Base-by-base conservation (phyloP, 2,329 filamentous ascomycete species). In the Colletotrichum agaves region DNA sequence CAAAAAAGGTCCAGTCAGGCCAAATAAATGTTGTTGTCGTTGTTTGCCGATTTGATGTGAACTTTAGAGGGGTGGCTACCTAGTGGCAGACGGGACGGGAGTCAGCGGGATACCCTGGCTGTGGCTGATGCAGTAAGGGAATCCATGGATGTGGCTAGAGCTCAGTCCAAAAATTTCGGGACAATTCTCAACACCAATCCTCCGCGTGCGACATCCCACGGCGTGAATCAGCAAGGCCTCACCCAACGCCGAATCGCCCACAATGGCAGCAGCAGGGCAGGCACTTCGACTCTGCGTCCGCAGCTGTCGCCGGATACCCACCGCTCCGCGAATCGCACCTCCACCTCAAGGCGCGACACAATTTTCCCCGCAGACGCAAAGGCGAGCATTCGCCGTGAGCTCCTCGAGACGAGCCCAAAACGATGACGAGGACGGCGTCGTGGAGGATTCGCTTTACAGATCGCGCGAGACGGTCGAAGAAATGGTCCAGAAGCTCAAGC, bases 211-310 rank as follows among this genome's bases (percentile, higher is more conserved):
- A 56, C 27, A 63, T 61, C 44, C 43, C 13, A 61, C 61, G 33
- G 33, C 35, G 27, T 6, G 44, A 53, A 27, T 35, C 56, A 69
- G 56, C 63, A 55, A 67, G 55, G 33, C 37, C 56, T 27, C 50
- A 58, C 47, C 53, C 46, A 41, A 47, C 53, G 44, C 39, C 31
- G 17, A 66, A 21, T 44, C 47, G 61, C 49, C 63, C 69, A 71
- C 63, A 27, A 81, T 81, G 79, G 77, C 79, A 68, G 77, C 80
- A 73, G 75, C 79, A 71, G 78, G 77, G 63, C 75, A 73, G 71
- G 78, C 78, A 72, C 74, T 75, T 61, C 76, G 79, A 73, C 73
- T 81, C 65, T 80, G 79, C 71, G 46, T 61, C 44, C 69, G 71
- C 58, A 63, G 61, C 46, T 80, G 78, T 71, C 78, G 76, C 41